Percentiles rank a stretch among this genome's conserved stretches.
phyloP scores from a whole-genome alignment of 208 protist species.

The Crithidia fasciculata region DNA sequence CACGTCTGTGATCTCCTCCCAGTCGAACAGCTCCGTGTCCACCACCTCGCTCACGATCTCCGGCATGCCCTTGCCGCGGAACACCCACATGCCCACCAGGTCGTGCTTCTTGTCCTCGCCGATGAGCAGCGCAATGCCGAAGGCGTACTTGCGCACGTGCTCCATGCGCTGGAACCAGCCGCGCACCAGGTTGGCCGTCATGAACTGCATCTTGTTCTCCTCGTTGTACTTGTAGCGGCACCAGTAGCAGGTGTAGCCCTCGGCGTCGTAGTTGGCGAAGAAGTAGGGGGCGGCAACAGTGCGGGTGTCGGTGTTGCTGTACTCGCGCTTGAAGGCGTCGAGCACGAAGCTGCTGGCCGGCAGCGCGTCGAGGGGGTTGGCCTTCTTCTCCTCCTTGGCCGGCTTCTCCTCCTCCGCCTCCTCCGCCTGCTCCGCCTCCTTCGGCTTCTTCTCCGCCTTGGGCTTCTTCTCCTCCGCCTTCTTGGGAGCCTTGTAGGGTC shows the following conservation, averaged over 20 bases:
- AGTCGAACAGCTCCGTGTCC: conserved; percentile 82
- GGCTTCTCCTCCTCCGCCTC: conserved; percentile 49
- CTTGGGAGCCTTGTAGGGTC: conserved; percentile 43
- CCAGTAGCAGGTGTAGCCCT: conserved; percentile 79
- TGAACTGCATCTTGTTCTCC: conserved; percentile 84
- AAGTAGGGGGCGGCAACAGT: conserved; percentile 75
- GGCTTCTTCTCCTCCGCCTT: conserved; percentile 39
- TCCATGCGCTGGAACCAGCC: conserved; percentile 90
- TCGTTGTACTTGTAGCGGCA: conserved; percentile 86
- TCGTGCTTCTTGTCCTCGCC: conserved; percentile 79
- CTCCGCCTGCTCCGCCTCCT: conserved; percentile 39
- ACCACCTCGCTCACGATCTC: conserved; percentile 76
- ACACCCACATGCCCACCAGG: conserved; percentile 76
- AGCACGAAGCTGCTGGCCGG: conserved; percentile 73
- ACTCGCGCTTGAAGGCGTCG: conserved; percentile 79
- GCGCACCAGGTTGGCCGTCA: conserved; percentile 83
- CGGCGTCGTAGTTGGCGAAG: conserved; percentile 67
- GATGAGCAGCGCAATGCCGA: conserved; percentile 80
- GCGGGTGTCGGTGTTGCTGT: conserved; percentile 81
- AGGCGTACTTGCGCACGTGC: conserved; percentile 85
- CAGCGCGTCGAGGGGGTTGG: conserved; percentile 68
- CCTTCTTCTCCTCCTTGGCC: conserved; percentile 69
- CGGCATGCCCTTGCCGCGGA: conserved; percentile 84
- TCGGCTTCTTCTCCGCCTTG: conserved; percentile 36
- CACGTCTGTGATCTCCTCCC: conserved; percentile 75